Conservation (phyloP, 805 yeast species). For the Starmerella bombi region DNA sequence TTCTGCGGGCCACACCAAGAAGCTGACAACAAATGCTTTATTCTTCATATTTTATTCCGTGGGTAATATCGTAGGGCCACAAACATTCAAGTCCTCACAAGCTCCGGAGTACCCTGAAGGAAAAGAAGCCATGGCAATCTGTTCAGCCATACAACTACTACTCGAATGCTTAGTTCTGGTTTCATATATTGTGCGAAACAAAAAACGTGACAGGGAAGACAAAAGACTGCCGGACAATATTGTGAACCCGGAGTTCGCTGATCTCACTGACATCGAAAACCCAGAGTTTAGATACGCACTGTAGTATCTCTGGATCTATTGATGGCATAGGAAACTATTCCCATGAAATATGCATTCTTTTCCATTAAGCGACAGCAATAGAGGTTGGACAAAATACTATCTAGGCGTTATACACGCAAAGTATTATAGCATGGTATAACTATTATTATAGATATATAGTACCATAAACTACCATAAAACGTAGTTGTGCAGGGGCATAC, state of each 20-base stretch:
- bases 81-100: constrained; percentile 43
- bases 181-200: constrained; percentile 5
- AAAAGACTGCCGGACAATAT: constrained; percentile 8
- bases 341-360: no score
- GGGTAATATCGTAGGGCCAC: constrained; percentile 47
- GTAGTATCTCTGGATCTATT: no score
- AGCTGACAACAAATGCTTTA: constrained; percentile 35
- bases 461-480: no score
- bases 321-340: no score
- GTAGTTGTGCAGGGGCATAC: no score
- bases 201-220: constrained; percentile 10
- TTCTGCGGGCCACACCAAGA: constrained; percentile 47
- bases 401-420: not conserved
- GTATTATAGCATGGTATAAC: not conserved
- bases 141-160: constrained; percentile 24
- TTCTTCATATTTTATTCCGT: constrained; percentile 38
- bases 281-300: constrained; percentile 38
- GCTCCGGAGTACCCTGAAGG: constrained; percentile 49
- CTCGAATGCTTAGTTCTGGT: constrained; percentile 1
- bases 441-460: no score
- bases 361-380: no score
- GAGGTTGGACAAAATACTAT: not conserved
- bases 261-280: constrained; percentile 42
- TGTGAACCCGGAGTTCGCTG: constrained; percentile 30
- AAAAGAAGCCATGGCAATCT: constrained; percentile 45